Base-by-base conservation (phyloP, 1,139 yeast species). In the Scheffersomyces illinoinensis region DNA sequence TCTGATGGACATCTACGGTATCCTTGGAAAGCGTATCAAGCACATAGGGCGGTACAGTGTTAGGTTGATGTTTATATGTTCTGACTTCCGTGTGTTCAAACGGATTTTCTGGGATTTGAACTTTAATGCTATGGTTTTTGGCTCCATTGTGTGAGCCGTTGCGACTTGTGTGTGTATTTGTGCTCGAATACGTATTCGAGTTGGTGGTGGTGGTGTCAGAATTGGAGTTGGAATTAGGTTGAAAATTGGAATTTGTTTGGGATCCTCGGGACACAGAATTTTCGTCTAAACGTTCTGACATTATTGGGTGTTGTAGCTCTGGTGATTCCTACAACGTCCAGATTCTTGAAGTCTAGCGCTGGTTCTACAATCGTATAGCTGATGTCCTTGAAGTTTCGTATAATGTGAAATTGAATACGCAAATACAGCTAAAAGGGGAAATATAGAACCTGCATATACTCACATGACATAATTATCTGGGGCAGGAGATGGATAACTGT, bases 21-120 rank as follows among this genome's bases (percentile, higher is more conserved):
- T 33, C 43, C 65, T 77, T 80, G 0, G 86, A 76, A 19, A 87
- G 69, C 47, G 84, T 77, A 61, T 86, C 89, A 50, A 87, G 70
- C 0, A 85, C 90, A 69, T 84, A 87, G 0, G 87, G 85, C 0
- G 91, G 91, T 4, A 78, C 74, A 53, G 76, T 72, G 57, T 76
- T 77, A 21, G 84, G 76, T 56, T 68, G 68, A 59, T 79, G 82
- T 57, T 72, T 71, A 66, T 81, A 81, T 14, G 76, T 65, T 50
- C 68, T 71, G 33, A 77, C 66, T 47, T 68, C 68, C 10, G 78
- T 58, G 52, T 73, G 61, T 33, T 67, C 72, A 61, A 76, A 73
- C 10, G 78, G 75, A 55, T 74, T 60, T 17, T 48, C 51, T 6
- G 54, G 55, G 43, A 61, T 61, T 43, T 52, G 59, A 50, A 60